Base-by-base conservation (phyloP, 495 filamentous ascomycete genomes). In the Astrothelium macrocarpum region DNA sequence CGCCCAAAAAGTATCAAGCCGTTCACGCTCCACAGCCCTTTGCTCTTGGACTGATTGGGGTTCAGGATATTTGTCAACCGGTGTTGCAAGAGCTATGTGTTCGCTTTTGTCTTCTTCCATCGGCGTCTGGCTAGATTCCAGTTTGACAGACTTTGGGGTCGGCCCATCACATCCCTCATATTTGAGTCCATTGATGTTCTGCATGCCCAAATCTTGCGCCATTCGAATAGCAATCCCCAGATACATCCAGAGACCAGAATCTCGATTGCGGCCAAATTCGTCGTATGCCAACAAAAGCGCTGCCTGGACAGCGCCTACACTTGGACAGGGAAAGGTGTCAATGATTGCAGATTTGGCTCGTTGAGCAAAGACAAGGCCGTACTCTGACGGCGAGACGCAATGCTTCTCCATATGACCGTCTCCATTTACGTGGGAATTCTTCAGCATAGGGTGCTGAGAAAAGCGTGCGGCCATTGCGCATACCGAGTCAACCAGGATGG, bases 241-340 rank as follows among this genome's bases (percentile, higher is more conserved):
- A 67, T 91, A 92, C 89, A 92, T 93, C 90, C 90, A 95, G 20
- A 95, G 76, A 1, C 89, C 89, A 72, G 90, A 93, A 70, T 93
- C 90, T 65, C 88, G 87, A 67, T 90, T 90, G 25, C 87, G 86
- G 14, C 90, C 90, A 64, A 95, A 95, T 46, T 89, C 86, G 65
- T 91, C 87, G 72, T 95, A 95, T 0, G 90, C 90, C 72, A 95
- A 81, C 49, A 95, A 73, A 32, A 95, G 74, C 56, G 85, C 90
- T 7, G 90, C 88, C 67, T 93, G 90, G 2, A 91, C 87, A 49
- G 86, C 88, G 53, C 86, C 84, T 25, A 95, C 82, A 12, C 85
- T 89, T 18, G 90, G 90, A 62, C 87, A 91, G 31, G 88, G 81
- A 62, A 93, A 87, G 1, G 85, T 84, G 67, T 93, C 88, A 11